Evolutionary conservation across 192 early-diverging fungal genomes (phyloP), one percentile per base, ranked within the genome.

Genomic region (Umbelopsis sp.): DNA sequence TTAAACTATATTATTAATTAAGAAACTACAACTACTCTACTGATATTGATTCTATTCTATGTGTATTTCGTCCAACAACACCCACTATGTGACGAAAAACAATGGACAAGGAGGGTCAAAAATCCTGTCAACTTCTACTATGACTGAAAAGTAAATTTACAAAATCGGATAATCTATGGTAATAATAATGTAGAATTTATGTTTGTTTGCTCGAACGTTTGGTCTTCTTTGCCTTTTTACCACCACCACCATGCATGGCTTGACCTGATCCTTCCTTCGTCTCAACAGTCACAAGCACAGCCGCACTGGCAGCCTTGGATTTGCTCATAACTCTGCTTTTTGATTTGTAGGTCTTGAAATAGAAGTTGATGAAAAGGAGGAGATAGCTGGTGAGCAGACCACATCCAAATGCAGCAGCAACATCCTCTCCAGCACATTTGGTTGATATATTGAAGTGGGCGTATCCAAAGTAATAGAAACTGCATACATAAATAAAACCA

Each of bases 301-400:
- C 56, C 34, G 26, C 11, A 34, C 16, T 26, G 16, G 29, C 56
- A 14, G 56, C 56, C 5, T 62, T 62, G 1, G 56, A 31, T n/a
- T 34, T 62, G 56, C 56, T 62, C 56, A 62, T 62, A 20, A 12
- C 14, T 83, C 87, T 86, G 69, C 68, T 86, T 56, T 73, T 80
- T 44, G 72, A 56, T 26, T 85, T 87, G 81, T 95, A 95, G 24
- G 92, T 95, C 70, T 91, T 82, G 76, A 86, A 83, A 77, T 93
- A 96, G 82, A 96, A 96, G 82, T 94, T 89, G 82, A 96, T 92
- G 78, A 96, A 96, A 20, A 96, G 84, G 38, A 92, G 74, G 66
- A 96, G 85, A 82, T 96, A 96, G 65, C 87, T 90, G 41, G 88
- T 88, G 31, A 96, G 83, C 53, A 96, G 76, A 52, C 79, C 83